Base-by-base conservation (phyloP, 2,329 filamentous ascomycete genomes). In the Amauroascus niger region DNA sequence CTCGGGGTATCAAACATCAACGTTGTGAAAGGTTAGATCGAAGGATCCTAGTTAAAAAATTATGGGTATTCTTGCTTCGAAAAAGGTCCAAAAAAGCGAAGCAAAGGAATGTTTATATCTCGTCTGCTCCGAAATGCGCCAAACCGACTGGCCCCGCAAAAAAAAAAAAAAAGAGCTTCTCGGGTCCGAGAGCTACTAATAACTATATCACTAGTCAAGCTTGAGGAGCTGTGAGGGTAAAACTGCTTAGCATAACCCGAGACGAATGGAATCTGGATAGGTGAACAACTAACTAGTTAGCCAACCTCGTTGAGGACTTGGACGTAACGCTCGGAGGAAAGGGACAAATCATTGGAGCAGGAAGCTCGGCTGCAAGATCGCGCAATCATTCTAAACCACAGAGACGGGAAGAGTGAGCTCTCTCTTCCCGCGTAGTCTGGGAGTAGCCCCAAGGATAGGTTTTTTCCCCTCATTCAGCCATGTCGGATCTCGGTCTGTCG, bases 401-500 rank as follows among this genome's bases (percentile, higher is more conserved):
- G 41, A 4, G 13, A 14, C 9, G 9, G 3, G 24, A 14, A 13
- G 24, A 20, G 9, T 43, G 18, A 40, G n/a, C 37, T 40, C 16
- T 4, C 8, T 35, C n/a, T n/a, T n/a, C n/a, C 13, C 33, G 8
- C 8, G 28, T 30, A 11, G 5, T 11, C 28, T 30, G 28, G 5
- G 28, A 6, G 28, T 6, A 35, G 32, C 6, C 6, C 9, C 4
- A 9, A 5, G n/a, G 18, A 39, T 39, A 39, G 14, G 35, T n/a
- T 35, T 48, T n/a, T 35, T 18, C 45, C 44, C 45, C 45, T 35
- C 45, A 48, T 16, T 8, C 24, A 30, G n/a, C 13, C 32, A 37
- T 35, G 28, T 48, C 45, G 45, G 45, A 48, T 48, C 45, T 48
- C 45, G 45, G 45, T 35, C 45, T 32, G 8, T 18, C 28, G 5